A percentile compares a stretch with the other conserved stretches of the same genome.
phyloP scores from a whole-genome alignment of 805 yeast genomes.

The Schizosaccharomyces cryophilus region DNA sequence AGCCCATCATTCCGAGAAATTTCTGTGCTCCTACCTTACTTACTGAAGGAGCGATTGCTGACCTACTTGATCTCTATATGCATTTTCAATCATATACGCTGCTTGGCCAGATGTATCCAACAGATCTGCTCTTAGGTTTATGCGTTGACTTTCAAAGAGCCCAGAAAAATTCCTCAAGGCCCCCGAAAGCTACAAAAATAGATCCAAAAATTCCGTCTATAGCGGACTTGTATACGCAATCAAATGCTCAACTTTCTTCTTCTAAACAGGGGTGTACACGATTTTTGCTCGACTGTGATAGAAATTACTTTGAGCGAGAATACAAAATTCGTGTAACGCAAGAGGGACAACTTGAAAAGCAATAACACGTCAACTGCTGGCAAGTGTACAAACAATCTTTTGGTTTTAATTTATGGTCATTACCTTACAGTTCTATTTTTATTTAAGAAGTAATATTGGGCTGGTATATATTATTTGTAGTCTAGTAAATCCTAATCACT shows the following conservation, averaged over 20 bases:
- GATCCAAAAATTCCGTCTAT: conserved; percentile 3
- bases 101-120: conserved; percentile 2
- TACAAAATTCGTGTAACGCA: conserved; percentile 6
- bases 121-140: conserved; percentile 6
- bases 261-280: conserved; percentile 3
- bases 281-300: conserved; percentile 8
- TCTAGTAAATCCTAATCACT: no score
- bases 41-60: conserved; percentile 6
- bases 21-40: not conserved
- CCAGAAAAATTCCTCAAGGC: not conserved
- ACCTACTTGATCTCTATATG: conserved; percentile 8
- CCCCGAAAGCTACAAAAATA: not conserved
- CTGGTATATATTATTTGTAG: no score
- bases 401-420: not conserved
- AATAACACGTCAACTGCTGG: not conserved
- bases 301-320: conserved; percentile 5
- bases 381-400: not conserved
- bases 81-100: conserved; percentile 8
- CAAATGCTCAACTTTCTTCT: not conserved
- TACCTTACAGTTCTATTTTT: no score
- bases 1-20: not conserved
- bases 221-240: not conserved
- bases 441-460: no score
- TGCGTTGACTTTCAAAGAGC: conserved; percentile 5
- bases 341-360: conserved; percentile 3